These are phyloP conservation scores for Pythium dissotocum DNA, from an alignment of 352 stramenopile genomes.

Conservation along the genomic window DNA sequence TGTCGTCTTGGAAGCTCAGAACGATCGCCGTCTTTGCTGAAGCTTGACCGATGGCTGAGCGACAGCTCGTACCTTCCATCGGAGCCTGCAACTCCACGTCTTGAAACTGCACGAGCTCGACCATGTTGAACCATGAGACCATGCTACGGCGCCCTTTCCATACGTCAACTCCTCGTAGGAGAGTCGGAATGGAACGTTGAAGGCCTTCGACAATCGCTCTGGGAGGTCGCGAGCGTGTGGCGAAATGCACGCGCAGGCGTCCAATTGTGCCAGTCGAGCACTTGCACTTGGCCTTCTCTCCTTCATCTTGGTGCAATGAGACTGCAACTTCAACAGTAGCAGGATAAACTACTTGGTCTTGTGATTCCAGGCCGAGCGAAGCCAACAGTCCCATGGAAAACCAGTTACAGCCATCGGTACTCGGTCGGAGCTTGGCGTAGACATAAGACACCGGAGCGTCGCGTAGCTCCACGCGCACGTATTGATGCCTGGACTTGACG, in stretches of 20 bases:
- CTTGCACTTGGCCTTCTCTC: conserved; percentile 27
- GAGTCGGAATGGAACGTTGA: conserved; percentile 31
- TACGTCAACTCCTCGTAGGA: conserved; percentile 44
- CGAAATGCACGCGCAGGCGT: conserved; percentile 39
- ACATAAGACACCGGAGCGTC: background rate
- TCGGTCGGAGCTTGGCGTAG: conserved; percentile 12
- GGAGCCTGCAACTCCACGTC: conserved; percentile 25
- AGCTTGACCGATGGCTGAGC: conserved; percentile 32
- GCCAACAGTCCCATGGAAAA: conserved; percentile 20
- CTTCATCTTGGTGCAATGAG: background rate
- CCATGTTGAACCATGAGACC: conserved; percentile 51
- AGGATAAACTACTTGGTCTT: background rate
- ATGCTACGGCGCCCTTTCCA: conserved; percentile 38
- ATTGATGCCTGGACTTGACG: conserved; percentile 20
- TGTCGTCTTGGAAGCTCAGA: conserved; percentile 33
- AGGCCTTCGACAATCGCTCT: conserved; percentile 41
- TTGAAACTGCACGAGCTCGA: conserved; percentile 36
- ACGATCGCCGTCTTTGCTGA: conserved; percentile 28
- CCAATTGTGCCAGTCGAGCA: conserved; percentile 33
- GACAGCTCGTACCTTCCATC: conserved; percentile 38
- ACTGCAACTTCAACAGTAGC: conserved; percentile 5
- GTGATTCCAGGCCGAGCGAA: background rate
- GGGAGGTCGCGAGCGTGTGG: conserved; percentile 34
- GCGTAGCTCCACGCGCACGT: conserved; percentile 18
- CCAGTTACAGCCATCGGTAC: conserved; percentile 17